Conservation (phyloP, 2,329 filamentous ascomycete species). For the Cercospora sp. region DNA sequence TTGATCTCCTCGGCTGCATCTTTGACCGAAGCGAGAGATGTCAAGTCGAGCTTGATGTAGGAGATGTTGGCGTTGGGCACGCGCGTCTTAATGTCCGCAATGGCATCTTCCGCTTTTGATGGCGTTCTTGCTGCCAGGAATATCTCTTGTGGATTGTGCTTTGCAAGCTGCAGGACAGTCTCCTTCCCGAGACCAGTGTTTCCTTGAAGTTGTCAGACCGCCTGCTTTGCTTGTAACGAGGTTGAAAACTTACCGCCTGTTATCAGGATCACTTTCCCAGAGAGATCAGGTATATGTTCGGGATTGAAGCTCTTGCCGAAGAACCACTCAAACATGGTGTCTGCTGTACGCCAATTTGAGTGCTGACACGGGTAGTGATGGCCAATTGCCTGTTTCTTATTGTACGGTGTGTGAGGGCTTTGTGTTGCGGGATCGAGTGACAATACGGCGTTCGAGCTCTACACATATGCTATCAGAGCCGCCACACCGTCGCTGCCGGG, state of each 20-base stretch:
- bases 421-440: neutral
- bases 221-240: neutral
- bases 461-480: neutral
- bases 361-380: neutral
- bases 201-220: constrained; percentile 26
- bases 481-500: neutral
- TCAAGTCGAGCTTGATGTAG: constrained; percentile 53
- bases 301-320: constrained; percentile 34
- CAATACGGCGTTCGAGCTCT: neutral
- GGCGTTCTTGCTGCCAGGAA: constrained; percentile 51
- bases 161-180: constrained; percentile 48
- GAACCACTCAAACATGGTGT: constrained; percentile 24
- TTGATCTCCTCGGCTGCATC: constrained; percentile 46
- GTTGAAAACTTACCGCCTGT: constrained; percentile 26
- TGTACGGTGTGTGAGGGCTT: neutral
- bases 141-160: constrained; percentile 49
- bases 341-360: neutral
- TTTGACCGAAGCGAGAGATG: constrained; percentile 54
- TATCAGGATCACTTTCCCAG: constrained; percentile 37
- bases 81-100: constrained; percentile 42
- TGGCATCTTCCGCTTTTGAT: constrained; percentile 46
- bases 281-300: constrained; percentile 37
- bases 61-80: constrained; percentile 45
- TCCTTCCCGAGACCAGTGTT: constrained; percentile 53
- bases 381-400: neutral